Conservation (phyloP, 345 rosid species). For the Acer saccharum region DNA sequence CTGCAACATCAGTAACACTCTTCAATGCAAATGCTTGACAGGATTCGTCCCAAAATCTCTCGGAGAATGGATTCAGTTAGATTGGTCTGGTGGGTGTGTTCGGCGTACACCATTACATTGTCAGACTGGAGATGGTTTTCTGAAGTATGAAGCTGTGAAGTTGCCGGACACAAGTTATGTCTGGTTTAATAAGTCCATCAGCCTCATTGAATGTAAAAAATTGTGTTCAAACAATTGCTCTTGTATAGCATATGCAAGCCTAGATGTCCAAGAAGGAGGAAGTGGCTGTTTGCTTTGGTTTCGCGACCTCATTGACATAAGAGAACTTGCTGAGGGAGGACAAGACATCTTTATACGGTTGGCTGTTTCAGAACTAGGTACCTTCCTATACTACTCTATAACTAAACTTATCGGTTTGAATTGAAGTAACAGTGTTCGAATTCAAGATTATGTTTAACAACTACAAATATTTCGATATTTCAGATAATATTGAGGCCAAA, state of each 20-base stretch:
- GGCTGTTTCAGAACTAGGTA: constrained; percentile 46
- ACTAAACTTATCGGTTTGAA: too few species aligned
- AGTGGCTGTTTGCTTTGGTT: constrained; percentile 53
- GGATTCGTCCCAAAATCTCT: constrained; percentile 45
- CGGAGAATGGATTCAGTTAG: constrained; percentile 33
- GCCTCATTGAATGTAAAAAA: constrained; percentile 37
- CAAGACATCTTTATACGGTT: constrained; percentile 32
- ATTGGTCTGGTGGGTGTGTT: constrained; percentile 49
- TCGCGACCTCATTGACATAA: constrained; percentile 41
- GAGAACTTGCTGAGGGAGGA: constrained; percentile 20
- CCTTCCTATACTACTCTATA: background rate
- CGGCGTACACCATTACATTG: constrained; percentile 39
- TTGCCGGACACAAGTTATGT: constrained; percentile 45
- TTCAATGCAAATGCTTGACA: constrained; percentile 42
- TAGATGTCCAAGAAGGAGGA: constrained; percentile 37
- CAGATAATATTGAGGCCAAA: background rate
- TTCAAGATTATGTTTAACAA: too few species aligned
- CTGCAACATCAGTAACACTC: constrained; percentile 37
- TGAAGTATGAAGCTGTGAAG: constrained; percentile 31
- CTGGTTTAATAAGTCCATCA: constrained; percentile 28
- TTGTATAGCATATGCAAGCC: constrained; percentile 50
- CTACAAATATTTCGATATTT: background rate
- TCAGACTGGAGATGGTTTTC: constrained; percentile 33
- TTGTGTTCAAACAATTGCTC: constrained; percentile 50
- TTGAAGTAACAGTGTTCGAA: too few species aligned